phyloP scores from a whole-genome alignment of 2,329 filamentous ascomycete genomes.

The Orbilia javanica region DNA sequence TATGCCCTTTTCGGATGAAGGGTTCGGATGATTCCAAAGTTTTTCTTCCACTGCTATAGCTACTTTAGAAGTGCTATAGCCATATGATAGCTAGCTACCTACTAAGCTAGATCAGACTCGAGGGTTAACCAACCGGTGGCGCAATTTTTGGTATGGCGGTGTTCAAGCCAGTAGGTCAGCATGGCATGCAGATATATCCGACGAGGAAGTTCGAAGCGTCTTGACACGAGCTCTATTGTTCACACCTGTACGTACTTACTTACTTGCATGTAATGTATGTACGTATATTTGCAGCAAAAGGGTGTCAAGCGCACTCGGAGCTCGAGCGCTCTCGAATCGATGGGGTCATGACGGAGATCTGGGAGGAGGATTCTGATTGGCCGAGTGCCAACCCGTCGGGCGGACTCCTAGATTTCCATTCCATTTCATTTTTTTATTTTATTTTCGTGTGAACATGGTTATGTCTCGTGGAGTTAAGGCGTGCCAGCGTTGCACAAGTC shows the following conservation, averaged over 20 bases:
- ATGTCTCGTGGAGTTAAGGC: conserved; percentile 15
- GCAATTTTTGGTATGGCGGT: conserved; percentile 2
- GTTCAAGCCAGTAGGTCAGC: neutral
- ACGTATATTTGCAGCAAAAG: neutral
- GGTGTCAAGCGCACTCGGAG: neutral
- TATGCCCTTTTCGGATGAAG: conserved; percentile 12
- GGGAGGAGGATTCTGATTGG: neutral
- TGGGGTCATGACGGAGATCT: neutral
- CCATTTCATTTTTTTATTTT: neutral
- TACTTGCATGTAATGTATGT: too few species aligned
- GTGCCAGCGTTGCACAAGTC: neutral
- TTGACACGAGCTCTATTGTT: conserved; percentile 19
- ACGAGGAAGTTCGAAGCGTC: conserved; percentile 11
- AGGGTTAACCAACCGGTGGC: neutral
- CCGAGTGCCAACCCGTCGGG: neutral
- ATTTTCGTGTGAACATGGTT: too few species aligned
- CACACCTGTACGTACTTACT: neutral
- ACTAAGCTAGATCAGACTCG: too few species aligned
- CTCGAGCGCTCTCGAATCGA: conserved; percentile 4
- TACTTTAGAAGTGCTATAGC: neutral
- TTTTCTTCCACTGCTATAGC: too few species aligned
- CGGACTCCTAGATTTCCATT: neutral
- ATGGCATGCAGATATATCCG: neutral
- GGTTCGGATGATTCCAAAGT: conserved; percentile 26
- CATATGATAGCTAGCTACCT: neutral